A percentile compares a stretch with the other conserved stretches of the same genome.
These are phyloP conservation scores for Hypoxylon rubiginosum DNA, from an alignment of 2,329 filamentous ascomycete species.

Conservation along the genomic window DNA sequence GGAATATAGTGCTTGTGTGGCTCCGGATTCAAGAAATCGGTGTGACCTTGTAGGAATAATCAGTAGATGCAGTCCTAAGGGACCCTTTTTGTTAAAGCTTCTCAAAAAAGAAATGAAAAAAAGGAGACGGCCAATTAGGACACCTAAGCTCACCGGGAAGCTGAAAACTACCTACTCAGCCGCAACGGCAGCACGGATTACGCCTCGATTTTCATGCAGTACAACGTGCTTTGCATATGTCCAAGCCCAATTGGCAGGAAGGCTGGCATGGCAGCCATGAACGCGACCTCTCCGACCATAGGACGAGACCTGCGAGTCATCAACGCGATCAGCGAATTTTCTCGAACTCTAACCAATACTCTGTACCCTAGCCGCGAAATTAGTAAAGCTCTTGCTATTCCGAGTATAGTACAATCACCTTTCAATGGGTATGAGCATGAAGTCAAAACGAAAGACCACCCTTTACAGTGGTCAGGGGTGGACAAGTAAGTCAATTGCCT, in stretches of 20 bases:
- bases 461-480: conserved; percentile 20
- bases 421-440: conserved; percentile 13
- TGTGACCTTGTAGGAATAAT: neutral
- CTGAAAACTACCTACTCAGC: neutral
- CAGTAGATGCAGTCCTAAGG: too few species aligned
- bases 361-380: neutral
- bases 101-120: too few species aligned
- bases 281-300: conserved; percentile 16
- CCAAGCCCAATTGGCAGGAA: conserved; percentile 2
- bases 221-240: conserved; percentile 10
- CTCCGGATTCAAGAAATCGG: too few species aligned
- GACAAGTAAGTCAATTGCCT: conserved; percentile 19
- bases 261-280: neutral
- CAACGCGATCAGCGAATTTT: conserved; percentile 1
- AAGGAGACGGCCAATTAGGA: neutral
- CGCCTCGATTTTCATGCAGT: conserved; percentile 19
- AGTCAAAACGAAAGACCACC: conserved; percentile 13
- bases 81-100: too few species aligned
- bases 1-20: too few species aligned
- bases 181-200: conserved; percentile 2
- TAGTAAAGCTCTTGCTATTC: neutral
- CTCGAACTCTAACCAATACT: neutral
- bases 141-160: neutral
- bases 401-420: neutral
- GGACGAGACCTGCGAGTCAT: conserved; percentile 14